Percentiles rank a stretch among this genome's conserved stretches.
These are phyloP conservation scores for Phaeomoniella chlamydospora DNA, from an alignment of 2,329 filamentous ascomycete species.

Conservation along the genomic window DNA sequence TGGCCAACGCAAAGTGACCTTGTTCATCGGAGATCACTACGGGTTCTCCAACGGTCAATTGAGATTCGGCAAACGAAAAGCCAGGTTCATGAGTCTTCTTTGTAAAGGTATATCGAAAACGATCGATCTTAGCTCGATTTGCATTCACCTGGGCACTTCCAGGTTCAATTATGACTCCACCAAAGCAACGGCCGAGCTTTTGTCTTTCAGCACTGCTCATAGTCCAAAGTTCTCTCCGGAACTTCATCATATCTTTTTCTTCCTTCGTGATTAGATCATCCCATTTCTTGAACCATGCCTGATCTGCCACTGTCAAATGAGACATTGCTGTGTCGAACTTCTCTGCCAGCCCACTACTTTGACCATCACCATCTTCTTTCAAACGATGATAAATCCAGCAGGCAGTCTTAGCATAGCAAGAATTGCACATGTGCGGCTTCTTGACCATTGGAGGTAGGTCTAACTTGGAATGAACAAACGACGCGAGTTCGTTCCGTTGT, in stretches of 20 bases:
- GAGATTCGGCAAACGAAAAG: slow-evolving; percentile 84
- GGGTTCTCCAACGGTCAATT: slow-evolving; percentile 74
- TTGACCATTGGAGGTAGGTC: slow-evolving; percentile 77
- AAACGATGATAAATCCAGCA: slow-evolving; percentile 94
- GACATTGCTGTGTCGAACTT: slow-evolving; percentile 71
- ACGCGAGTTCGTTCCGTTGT: slow-evolving; percentile 79
- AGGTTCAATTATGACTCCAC: slow-evolving; percentile 70
- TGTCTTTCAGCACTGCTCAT: slow-evolving; percentile 85
- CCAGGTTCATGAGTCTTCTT: slow-evolving; percentile 47
- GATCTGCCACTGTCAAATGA: slow-evolving; percentile 60
- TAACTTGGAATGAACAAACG: slow-evolving; percentile 67
- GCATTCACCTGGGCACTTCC: slow-evolving; percentile 57
- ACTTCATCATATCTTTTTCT: slow-evolving; percentile 77
- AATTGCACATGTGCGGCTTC: slow-evolving; percentile 65
- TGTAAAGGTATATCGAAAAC: slow-evolving; percentile 72
- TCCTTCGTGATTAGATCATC: slow-evolving; percentile 86
- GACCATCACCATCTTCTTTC: slow-evolving; percentile 66
- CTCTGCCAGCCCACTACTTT: slow-evolving; percentile 64
- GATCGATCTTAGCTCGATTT: slow-evolving; percentile 70
- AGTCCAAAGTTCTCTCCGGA: slow-evolving; percentile 85
- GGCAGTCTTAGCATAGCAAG: slow-evolving; percentile 78
- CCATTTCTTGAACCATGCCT: slow-evolving; percentile 87
- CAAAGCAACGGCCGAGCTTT: slow-evolving; percentile 77
- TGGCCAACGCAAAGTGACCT: slow-evolving; percentile 86
- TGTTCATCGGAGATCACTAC: slow-evolving; percentile 93